A percentile compares a stretch with the other conserved stretches of the same genome.
Conservation (phyloP, 495 filamentous ascomycete genomes). For the Penicillium alfredii region DNA sequence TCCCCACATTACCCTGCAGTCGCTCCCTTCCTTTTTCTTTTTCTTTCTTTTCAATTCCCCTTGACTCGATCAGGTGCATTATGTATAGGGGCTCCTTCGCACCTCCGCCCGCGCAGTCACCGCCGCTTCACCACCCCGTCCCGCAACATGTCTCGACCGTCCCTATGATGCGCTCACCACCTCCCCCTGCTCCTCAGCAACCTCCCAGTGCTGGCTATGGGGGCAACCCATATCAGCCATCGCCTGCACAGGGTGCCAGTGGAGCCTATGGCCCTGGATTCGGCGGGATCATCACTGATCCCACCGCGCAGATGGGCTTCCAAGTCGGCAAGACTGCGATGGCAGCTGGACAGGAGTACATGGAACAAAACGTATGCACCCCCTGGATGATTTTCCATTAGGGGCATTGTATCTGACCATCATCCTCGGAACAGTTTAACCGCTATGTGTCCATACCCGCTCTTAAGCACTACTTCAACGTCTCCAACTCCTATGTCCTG, state of each 20-base stretch:
- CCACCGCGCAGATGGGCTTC: slow-evolving; percentile 92
- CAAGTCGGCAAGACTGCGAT: slow-evolving; percentile 91
- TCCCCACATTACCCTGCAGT: slow-evolving; percentile 1
- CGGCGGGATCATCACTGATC: slow-evolving; percentile 89
- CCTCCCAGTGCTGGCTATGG: slow-evolving; percentile 60
- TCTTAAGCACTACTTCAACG: slow-evolving; percentile 97
- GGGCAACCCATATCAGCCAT: slow-evolving; percentile 64
- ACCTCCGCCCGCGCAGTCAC: slow-evolving; percentile 73
- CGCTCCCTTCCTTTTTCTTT: slow-evolving; percentile 1
- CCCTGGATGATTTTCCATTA: neutral
- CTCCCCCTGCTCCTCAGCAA: slow-evolving; percentile 72
- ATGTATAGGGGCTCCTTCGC: slow-evolving; percentile 85
- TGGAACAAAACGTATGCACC: slow-evolving; percentile 76
- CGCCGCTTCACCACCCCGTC: slow-evolving; percentile 95
- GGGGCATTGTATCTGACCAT: no score
- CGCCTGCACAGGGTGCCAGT: slow-evolving; percentile 43
- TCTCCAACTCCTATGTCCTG: slow-evolving; percentile 86
- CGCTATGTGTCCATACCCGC: slow-evolving; percentile 87
- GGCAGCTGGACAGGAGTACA: slow-evolving; percentile 79
- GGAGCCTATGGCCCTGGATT: slow-evolving; percentile 64
- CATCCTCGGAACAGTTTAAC: slow-evolving; percentile 71
- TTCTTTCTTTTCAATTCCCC: slow-evolving; percentile 2
- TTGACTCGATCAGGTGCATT: slow-evolving; percentile 9
- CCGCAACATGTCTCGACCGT: slow-evolving; percentile 98
- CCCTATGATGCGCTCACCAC: slow-evolving; percentile 95